Evolutionary conservation across 345 rosid species (phyloP), one percentile per base, ranked within the genome.

Genomic region (Heritiera fomes): DNA sequence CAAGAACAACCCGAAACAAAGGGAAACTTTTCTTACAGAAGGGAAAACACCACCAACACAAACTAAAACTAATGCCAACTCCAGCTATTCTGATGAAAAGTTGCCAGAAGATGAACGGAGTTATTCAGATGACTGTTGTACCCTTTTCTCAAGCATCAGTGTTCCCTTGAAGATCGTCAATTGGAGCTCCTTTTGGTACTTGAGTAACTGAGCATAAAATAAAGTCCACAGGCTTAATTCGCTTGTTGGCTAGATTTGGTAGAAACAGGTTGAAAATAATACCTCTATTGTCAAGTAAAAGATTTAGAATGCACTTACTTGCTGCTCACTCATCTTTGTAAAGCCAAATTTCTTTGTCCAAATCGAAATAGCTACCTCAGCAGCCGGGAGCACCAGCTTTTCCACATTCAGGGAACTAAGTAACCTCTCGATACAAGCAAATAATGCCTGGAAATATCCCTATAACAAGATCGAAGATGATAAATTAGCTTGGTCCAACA

Each of bases 261-360:
- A 38, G 1, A n/a, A 73, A 9, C 18, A 34, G 5, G 23, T 34
- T n/a, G 38, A 34, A 34, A 30, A 50, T 52, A 32, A 8, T 2
- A 23, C 4, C 13, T 30, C 4, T 15, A 0, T 61, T 61, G 40
- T 61, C 17, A 7, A 32, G 45, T 50, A 52, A 53, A 73, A 55
- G 50, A n/a, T 73, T 73, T 38, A 73, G 64, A 73, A 8, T 9
- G 20, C 34, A 81, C 98, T 87, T 84, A 97, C 98, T 81, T 84
- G 89, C 75, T 84, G 94, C 55, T 88, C 94, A 6, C 82, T 82
- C 90, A 94, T 90, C 87, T 83, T 94, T 83, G 84, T 82, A 86
- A 97, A 97, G 71, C 97, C 97, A 80, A 97, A 94, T 84, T 87
- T 90, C 76, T 83, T 91, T 46, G 93, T 94, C 99, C 99, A 97